Conservation (phyloP, 305 asterid species). For the Solanum hybrid region DNA sequence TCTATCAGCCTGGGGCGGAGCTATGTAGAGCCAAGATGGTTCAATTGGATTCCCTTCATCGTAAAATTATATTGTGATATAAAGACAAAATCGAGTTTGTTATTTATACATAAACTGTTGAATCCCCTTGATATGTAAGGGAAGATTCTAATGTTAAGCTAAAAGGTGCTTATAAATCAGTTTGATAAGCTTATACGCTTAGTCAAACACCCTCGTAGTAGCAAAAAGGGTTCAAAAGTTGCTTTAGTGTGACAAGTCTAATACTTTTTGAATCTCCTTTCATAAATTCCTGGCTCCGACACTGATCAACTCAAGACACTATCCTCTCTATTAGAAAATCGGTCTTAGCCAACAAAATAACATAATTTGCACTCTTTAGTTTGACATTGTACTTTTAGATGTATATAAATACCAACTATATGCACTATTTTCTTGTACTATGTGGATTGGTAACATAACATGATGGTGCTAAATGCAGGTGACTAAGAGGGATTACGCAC, state of each 20-base stretch:
- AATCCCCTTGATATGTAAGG: neutral
- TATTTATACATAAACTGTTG: neutral
- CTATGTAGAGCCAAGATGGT: neutral
- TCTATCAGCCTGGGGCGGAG: neutral
- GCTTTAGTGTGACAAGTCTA: neutral
- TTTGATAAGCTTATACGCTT: neutral
- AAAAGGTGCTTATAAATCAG: neutral
- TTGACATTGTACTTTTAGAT: neutral
- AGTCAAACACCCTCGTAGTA: neutral
- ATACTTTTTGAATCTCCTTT: neutral
- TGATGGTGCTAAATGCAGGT: slow-evolving; percentile 26
- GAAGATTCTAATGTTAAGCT: neutral
- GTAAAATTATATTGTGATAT: neutral
- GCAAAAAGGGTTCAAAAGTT: neutral
- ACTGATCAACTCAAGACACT: neutral
- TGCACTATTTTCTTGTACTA: neutral
- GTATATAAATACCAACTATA: neutral
- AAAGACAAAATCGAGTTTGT: neutral
- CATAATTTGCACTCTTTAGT: neutral
- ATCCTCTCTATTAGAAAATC: neutral
- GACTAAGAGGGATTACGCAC: slow-evolving; percentile 56
- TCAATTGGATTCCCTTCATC: neutral
- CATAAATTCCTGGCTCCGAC: neutral
- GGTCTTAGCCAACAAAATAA: neutral
- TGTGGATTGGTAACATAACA: neutral